A percentile compares a stretch with the other conserved stretches of the same genome.
Evolutionary conservation across 805 yeast species (phyloP).

Genomic region (Sungouiella blattae): DNA sequence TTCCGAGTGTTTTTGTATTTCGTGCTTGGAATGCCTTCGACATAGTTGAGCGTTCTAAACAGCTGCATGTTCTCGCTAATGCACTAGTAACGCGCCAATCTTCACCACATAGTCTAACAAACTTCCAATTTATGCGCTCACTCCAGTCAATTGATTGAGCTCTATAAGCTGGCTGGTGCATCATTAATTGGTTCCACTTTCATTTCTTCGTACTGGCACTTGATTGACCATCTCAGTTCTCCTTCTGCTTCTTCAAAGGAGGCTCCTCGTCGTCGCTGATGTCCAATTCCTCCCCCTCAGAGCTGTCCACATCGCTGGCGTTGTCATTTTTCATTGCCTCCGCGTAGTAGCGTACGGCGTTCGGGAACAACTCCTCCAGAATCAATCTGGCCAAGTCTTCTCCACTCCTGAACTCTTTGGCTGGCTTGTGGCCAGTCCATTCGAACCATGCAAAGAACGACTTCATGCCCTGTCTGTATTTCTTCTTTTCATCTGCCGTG

Average conservation of each 20-base stretch:
- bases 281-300: conserved; percentile 51
- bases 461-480: conserved; percentile 69
- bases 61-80: too few relatives aligned
- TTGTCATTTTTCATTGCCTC: conserved; percentile 63
- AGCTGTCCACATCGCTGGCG: conserved; percentile 47
- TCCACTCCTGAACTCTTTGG: conserved; percentile 75
- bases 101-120: too few relatives aligned
- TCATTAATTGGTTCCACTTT: too few relatives aligned
- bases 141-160: too few relatives aligned
- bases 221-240: too few relatives aligned
- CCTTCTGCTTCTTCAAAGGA: conserved; percentile 7
- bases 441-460: conserved; percentile 84
- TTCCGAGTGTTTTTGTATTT: too few relatives aligned
- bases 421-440: conserved; percentile 79
- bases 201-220: neutral
- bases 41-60: too few relatives aligned
- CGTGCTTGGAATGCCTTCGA: too few relatives aligned
- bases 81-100: too few relatives aligned
- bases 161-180: too few relatives aligned
- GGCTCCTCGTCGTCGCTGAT: conserved; percentile 51
- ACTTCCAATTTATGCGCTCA: too few relatives aligned
- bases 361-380: conserved; percentile 78
- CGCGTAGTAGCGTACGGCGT: conserved; percentile 78
- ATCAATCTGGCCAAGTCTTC: conserved; percentile 72
- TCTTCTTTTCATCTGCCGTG: conserved; percentile 51